Base-by-base conservation (phyloP, 2,329 filamentous ascomycete species). In the Corinectria fuckeliana region DNA sequence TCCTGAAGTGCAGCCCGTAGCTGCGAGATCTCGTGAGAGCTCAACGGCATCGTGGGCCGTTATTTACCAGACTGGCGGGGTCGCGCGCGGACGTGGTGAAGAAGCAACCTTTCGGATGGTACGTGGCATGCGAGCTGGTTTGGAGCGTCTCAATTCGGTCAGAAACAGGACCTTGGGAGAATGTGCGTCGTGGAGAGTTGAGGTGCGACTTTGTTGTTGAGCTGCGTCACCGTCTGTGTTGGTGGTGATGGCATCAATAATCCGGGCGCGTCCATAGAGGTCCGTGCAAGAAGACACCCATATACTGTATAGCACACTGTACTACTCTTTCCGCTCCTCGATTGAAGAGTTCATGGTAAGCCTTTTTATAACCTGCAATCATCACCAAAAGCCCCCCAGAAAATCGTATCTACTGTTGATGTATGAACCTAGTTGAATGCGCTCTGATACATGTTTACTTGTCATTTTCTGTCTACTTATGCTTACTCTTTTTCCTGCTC, bases 1-100 rank as follows among this genome's bases (percentile, higher is more conserved):
- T 93, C 90, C 74, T 96, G 92, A 41, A 97, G 83, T 30, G 91
- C 87, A 34, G 83, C 84, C 71, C 90, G 87, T 61, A 96, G 81
- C 72, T 92, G 89, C 50, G 80, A 77, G 42, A 82, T 80, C 61
- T 88, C 85, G 62, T 82, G 78, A 53, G 82, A 77, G 58, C 80
- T 85, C 60, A 88, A 79, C 58, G 78, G 76, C 85, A 87, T 87
- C 38, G 60, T 65, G 58, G n/a, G 51, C 38, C 85, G 44, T 60
- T 66, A 61, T 60, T 59, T 54, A 63, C 55, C 23, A 48, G 39
- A 36, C 56, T 60, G 45, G 60, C 47, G 64, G 59, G 60, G 60
- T 56, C 56, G 66, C 41, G 50, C 44, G n/a, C 23, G 30, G 18
- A 16, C 38, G 47, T 18, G 14, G 47, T 18, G 14, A 38, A 45